Base-by-base conservation (phyloP, 2,329 filamentous ascomycete genomes). In the Didymella glomerata region DNA sequence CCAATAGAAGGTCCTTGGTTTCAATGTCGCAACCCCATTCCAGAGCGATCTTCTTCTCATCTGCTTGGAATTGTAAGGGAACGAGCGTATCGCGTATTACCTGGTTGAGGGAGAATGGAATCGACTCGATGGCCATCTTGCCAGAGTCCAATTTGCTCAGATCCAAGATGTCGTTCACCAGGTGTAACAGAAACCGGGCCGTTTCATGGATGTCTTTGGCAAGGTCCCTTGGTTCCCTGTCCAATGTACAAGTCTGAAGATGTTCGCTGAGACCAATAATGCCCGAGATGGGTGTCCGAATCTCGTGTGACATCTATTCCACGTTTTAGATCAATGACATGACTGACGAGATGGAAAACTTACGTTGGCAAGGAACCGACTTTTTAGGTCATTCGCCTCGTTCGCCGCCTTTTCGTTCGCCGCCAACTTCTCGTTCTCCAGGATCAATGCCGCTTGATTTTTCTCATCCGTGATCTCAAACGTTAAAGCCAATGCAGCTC, bases 1-100 rank as follows among this genome's bases (percentile, higher is more conserved):
- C 78, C 63, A 79, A 73, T 16, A 80, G 75, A 24, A 78, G 68
- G 28, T 84, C 73, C 51, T 54, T 49, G 7, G 85, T 81, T 0
- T 83, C 86, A 28, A 86, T 67, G 3, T 82, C 83, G 49, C 83
- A 84, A 8, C 82, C 78, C 62, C 86, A 85, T 20, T 83, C 85
- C 66, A 84, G 85, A 2, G 81, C 81, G 44, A 87, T 77, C 2
- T 85, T 85, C 79, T 48, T 56, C 54, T 40, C 14, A 9, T 51
- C 45, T 18, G 54, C 51, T 44, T 59, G 61, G 8, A 61, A 28
- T 8, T 44, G 42, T 27, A 63, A 36, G 8, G 57, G 54, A 30
- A 86, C 82, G 6, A 87, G 22, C 3, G 50, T 85, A 65, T 87
- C 85, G 1, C 79, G 81, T 52, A 87, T 86, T 0, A 84, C 86